These are phyloP conservation scores for Starmera stellimalicola DNA, from an alignment of 1,139 yeast genomes.

Conservation along the genomic window DNA sequence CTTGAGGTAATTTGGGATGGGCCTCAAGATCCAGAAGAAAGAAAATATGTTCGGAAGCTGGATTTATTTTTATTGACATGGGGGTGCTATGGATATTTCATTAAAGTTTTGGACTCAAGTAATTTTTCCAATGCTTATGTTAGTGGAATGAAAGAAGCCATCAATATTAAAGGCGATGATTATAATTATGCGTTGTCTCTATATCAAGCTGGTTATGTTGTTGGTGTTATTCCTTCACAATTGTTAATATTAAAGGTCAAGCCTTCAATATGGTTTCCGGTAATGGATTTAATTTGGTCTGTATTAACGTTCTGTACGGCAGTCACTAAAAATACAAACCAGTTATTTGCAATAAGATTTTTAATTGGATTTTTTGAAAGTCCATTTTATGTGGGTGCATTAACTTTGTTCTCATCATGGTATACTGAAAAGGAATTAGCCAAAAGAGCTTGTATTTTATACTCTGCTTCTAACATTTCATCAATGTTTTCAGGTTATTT, in stretches of 20 bases:
- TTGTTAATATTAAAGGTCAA: conserved; percentile 41
- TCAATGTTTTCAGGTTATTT: conserved; percentile 41
- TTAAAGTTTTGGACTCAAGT: conserved; percentile 1
- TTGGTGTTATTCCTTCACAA: conserved; percentile 27
- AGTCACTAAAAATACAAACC: conserved; percentile 35
- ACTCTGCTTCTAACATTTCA: conserved; percentile 44
- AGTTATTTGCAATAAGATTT: conserved; percentile 26
- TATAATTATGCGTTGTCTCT: conserved; percentile 19
- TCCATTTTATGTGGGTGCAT: conserved; percentile 3
- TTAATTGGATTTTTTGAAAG: conserved; percentile 3
- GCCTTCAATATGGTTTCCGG: conserved; percentile 35
- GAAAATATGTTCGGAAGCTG: conserved; percentile 1
- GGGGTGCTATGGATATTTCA: conserved; percentile 4
- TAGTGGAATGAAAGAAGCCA: conserved; percentile 26
- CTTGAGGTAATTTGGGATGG: conserved; percentile 3
- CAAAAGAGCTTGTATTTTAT: conserved; percentile 28
- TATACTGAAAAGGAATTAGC: conserved; percentile 23
- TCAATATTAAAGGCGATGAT: conserved; percentile 35
- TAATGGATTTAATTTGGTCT: conserved; percentile 26
- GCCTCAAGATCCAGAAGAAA: conserved; percentile 1
- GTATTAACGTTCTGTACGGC: conserved; percentile 33
- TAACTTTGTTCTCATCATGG: conserved; percentile 12
- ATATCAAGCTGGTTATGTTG: conserved; percentile 26
- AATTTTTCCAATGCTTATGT: conserved; percentile 29
- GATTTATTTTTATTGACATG: conserved; percentile 1